Evolutionary conservation across 768 basidiomycete genomes (phyloP).

Genomic region (Mycena rebaudengoi): DNA sequence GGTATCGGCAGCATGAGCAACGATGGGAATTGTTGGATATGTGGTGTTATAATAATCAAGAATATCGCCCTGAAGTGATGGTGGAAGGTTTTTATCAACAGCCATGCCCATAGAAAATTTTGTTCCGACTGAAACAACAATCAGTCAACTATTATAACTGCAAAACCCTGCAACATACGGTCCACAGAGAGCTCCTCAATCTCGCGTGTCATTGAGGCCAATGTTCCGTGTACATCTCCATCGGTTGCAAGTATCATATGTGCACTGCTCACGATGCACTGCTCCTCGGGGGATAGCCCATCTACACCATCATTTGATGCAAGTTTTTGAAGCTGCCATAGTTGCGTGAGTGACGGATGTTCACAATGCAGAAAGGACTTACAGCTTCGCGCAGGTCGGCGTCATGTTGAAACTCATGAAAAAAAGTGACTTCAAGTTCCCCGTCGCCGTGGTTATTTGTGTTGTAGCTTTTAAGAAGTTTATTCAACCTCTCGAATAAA

Average conservation of each 20-base stretch:
- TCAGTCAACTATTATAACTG: background rate
- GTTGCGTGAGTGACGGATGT: background rate
- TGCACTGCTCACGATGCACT: background rate
- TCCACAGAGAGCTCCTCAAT: background rate
- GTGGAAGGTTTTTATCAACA: background rate
- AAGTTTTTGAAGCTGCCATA: background rate
- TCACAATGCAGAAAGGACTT: background rate
- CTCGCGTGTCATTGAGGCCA: background rate
- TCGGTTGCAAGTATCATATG: background rate
- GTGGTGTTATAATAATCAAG: background rate
- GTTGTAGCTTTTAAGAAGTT: conserved; percentile 35
- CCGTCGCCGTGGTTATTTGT: conserved; percentile 36
- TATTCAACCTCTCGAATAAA: conserved; percentile 42
- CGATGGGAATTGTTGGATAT: background rate
- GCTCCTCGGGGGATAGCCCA: background rate
- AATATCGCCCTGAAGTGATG: background rate
- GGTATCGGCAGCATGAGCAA: background rate
- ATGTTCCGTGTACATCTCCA: background rate
- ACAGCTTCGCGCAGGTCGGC: conserved; percentile 20
- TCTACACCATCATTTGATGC: background rate
- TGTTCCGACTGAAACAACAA: background rate
- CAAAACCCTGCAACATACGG: background rate
- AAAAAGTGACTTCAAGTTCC: conserved; percentile 37
- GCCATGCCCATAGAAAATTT: background rate
- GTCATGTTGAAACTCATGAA: conserved; percentile 31